These are phyloP conservation scores for Conticribra weissflogii DNA, from an alignment of 108 stramenopile genomes.

Conservation along the genomic window DNA sequence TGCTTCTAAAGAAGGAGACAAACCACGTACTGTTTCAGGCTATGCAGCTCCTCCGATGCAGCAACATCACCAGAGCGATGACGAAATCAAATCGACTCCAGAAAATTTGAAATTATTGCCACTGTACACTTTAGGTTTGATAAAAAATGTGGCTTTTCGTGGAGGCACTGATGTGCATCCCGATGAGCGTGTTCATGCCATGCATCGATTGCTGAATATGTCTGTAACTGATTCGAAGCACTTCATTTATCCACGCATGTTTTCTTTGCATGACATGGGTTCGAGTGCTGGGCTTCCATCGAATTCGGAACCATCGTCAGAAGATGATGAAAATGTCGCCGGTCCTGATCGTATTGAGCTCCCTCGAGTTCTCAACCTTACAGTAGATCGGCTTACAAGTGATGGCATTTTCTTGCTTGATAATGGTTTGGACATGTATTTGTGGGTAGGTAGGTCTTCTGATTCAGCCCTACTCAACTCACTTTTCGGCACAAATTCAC, in stretches of 20 bases:
- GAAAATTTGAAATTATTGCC: conserved; percentile 88
- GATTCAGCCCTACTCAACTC: conserved; percentile 74
- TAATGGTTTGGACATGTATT: conserved; percentile 90
- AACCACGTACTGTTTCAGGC: conserved; percentile 70
- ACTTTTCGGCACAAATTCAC: conserved; percentile 85
- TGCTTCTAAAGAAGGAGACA: conserved; percentile 70
- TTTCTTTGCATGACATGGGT: conserved; percentile 92
- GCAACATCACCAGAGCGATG: conserved; percentile 46
- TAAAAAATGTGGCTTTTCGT: conserved; percentile 96
- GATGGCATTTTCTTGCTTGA: conserved; percentile 93
- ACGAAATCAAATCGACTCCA: conserved; percentile 59
- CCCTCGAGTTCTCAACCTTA: conserved; percentile 80
- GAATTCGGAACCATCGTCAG: conserved; percentile 36
- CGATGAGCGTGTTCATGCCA: conserved; percentile 91
- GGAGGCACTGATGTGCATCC: conserved; percentile 96
- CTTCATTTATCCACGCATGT: conserved; percentile 96
- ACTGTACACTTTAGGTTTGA: conserved; percentile 94
- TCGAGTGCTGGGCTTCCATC: conserved; percentile 66
- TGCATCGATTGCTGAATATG: conserved; percentile 83
- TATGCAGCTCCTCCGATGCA: conserved; percentile 60
- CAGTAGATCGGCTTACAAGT: conserved; percentile 75
- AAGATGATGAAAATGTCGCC: conserved; percentile 42
- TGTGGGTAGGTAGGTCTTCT: conserved; percentile 95
- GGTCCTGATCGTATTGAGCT: conserved; percentile 80
- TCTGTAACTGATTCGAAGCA: conserved; percentile 68